Conservation (phyloP, 2,329 filamentous ascomycete genomes). For the Aspergillus eucalypticola region DNA sequence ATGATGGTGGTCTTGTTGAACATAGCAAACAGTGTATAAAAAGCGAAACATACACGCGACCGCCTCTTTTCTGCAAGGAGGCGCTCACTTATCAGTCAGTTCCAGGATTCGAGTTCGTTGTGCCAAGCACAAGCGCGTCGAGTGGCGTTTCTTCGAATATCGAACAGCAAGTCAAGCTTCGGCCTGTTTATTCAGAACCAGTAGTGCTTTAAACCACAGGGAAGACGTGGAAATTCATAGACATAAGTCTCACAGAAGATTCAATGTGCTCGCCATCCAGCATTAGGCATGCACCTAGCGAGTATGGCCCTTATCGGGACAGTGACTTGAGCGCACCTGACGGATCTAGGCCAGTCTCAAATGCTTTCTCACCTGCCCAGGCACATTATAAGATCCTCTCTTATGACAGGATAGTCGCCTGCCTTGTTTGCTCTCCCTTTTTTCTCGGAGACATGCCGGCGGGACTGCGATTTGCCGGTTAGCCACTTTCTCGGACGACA, state of each 20-base stretch:
- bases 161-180: background rate
- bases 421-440: no score
- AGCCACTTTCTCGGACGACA: no score
- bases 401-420: no score
- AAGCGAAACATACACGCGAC: background rate
- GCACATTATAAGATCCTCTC: no score
- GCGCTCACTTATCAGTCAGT: background rate
- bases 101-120: background rate
- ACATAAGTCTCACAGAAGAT: background rate
- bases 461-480: no score
- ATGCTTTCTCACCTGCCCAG: no score
- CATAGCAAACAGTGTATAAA: no score
- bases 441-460: no score
- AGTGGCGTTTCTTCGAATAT: background rate
- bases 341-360: background rate
- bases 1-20: background rate
- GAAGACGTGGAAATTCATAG: background rate
- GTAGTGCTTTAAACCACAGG: background rate
- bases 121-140: background rate
- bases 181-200: background rate
- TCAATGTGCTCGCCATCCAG: background rate
- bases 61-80: background rate
- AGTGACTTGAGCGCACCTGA: background rate
- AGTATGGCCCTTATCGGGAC: background rate
- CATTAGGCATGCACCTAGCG: background rate